Evolutionary conservation across 2,329 filamentous ascomycete genomes (phyloP).

Genomic region (Aschersonia sp.): DNA sequence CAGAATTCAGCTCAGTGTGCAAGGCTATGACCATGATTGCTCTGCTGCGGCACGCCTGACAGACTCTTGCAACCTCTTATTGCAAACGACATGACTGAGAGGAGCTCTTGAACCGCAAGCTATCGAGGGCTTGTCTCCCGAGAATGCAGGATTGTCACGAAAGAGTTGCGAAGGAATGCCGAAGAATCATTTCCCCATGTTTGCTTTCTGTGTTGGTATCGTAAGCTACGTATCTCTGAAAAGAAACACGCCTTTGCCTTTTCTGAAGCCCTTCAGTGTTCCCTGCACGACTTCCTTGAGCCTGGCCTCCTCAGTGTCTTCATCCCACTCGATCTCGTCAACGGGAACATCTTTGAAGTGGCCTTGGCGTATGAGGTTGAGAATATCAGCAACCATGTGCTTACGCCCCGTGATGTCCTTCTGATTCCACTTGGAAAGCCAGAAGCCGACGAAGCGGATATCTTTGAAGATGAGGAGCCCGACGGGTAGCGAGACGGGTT

Average conservation of each 20-base stretch:
- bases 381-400: conserved; percentile 70
- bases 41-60: no score
- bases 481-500: conserved; percentile 70
- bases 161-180: neutral
- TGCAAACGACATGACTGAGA: no score
- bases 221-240: conserved; percentile 44
- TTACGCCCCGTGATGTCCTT: conserved; percentile 58
- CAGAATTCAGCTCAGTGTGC: no score
- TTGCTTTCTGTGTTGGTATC: neutral
- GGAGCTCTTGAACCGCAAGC: no score
- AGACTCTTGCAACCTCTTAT: no score
- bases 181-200: neutral
- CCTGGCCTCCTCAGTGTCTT: conserved; percentile 57
- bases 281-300: conserved; percentile 66
- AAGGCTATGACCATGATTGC: no score
- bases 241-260: conserved; percentile 81
- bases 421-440: conserved; percentile 84
- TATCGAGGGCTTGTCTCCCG: no score
- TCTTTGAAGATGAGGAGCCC: conserved; percentile 89
- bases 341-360: conserved; percentile 74
- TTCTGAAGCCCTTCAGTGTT: conserved; percentile 70
- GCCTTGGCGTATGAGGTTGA: conserved; percentile 59
- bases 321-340: conserved; percentile 71
- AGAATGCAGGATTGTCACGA: no score
- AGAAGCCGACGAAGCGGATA: conserved; percentile 80